phyloP scores from a whole-genome alignment of 2,329 filamentous ascomycete genomes.

The Alternaria sp. region DNA sequence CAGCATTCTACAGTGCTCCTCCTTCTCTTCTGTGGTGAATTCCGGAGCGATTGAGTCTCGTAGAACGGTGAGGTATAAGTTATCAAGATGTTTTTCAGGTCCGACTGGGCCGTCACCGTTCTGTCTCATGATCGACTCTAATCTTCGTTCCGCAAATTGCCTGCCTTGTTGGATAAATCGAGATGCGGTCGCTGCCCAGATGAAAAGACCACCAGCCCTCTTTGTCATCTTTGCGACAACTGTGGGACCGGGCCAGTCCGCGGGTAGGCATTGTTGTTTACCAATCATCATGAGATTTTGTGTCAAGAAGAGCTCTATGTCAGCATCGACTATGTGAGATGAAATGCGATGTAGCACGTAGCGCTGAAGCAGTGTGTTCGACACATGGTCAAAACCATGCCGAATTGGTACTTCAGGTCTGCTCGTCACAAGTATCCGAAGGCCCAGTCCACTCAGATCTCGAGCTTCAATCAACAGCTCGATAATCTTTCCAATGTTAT shows the following conservation, averaged over 20 bases:
- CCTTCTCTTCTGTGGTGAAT: background rate
- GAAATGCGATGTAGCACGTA: conserved; percentile 22
- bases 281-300: background rate
- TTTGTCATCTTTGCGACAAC: conserved; percentile 11
- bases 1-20: background rate
- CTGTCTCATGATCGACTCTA: background rate
- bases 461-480: conserved; percentile 13
- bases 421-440: conserved; percentile 26
- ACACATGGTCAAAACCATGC: conserved; percentile 11
- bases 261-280: background rate
- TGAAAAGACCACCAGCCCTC: conserved; percentile 44
- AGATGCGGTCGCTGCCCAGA: conserved; percentile 40
- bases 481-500: conserved; percentile 8
- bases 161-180: conserved; percentile 19
- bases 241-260: conserved; percentile 25
- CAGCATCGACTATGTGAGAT: conserved; percentile 15
- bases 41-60: background rate
- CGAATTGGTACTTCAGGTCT: conserved; percentile 23
- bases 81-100: background rate
- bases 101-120: accelerated
- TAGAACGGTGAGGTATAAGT: conserved; percentile 2
- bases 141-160: background rate
- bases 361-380: conserved; percentile 6
- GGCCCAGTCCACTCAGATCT: background rate
- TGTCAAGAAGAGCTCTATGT: conserved; percentile 19